Percentiles rank a stretch among this genome's conserved stretches.
Evolutionary conservation across 1,284 basidiomycete genomes (phyloP).

Genomic region (Butyriboletus appendiculatus): DNA sequence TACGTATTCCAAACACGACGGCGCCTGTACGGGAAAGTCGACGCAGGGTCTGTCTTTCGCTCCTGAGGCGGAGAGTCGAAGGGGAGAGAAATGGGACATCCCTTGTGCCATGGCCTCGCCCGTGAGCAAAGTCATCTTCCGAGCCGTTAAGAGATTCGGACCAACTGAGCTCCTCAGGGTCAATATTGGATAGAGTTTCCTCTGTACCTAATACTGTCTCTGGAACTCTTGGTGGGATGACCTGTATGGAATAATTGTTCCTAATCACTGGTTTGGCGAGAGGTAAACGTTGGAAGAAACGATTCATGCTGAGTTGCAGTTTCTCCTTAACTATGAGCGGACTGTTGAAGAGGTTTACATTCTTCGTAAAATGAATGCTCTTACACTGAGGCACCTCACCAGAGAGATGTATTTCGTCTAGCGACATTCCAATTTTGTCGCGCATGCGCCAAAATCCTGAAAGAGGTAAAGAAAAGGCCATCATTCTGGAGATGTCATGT

Average conservation of each 20-base stretch:
- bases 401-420: constrained; percentile 68
- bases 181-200: constrained; percentile 36
- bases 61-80: constrained; percentile 57
- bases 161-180: constrained; percentile 73
- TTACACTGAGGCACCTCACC: constrained; percentile 73
- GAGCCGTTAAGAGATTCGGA: constrained; percentile 60
- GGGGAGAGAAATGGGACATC: constrained; percentile 36
- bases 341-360: background rate
- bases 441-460: constrained; percentile 77
- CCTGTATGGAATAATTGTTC: constrained; percentile 73
- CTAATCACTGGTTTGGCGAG: constrained; percentile 71
- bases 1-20: constrained; percentile 77
- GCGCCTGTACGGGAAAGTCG: constrained; percentile 67
- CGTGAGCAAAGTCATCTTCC: constrained; percentile 54
- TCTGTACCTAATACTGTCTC: constrained; percentile 32
- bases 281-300: constrained; percentile 67
- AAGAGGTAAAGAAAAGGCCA: background rate
- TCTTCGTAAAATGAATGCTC: constrained; percentile 22
- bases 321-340: constrained; percentile 58
- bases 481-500: background rate
- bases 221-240: constrained; percentile 38
- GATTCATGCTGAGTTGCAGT: constrained; percentile 62
- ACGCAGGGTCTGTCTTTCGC: constrained; percentile 74
- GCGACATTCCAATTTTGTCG: constrained; percentile 73
- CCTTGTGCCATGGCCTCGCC: constrained; percentile 31